phyloP scores from a whole-genome alignment of 2,329 filamentous ascomycete species.

The Fragosphaeria purpurea region DNA sequence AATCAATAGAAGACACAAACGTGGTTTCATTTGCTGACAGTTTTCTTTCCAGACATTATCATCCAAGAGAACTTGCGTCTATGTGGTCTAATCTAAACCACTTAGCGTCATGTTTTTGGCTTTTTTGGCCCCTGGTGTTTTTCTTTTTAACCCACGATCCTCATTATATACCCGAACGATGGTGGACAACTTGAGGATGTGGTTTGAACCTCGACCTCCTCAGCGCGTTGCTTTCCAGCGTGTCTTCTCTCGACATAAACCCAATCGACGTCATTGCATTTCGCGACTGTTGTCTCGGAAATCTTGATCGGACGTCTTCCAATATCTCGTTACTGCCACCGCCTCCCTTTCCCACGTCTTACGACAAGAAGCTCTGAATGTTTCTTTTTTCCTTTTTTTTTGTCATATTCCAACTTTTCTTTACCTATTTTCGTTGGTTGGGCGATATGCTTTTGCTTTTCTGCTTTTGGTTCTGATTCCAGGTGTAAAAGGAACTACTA shows the following conservation, averaged over 20 bases:
- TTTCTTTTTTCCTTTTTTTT: conserved; percentile 9
- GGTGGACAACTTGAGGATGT: conserved; percentile 3
- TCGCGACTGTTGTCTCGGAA: too few species aligned
- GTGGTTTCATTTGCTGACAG: too few species aligned
- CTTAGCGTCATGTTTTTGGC: conserved; percentile 3
- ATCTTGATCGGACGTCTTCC: background rate
- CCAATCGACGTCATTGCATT: too few species aligned
- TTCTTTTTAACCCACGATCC: background rate
- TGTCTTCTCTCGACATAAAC: too few species aligned
- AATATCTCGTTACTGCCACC: background rate
- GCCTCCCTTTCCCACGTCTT: conserved; percentile 17
- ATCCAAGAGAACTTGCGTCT: conserved; percentile 94
- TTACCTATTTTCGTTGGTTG: conserved; percentile 6
- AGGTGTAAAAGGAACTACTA: background rate
- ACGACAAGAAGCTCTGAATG: conserved; percentile 20
- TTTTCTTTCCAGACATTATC: conserved; percentile 71
- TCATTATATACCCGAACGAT: conserved; percentile 11
- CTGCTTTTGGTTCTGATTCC: conserved; percentile 1
- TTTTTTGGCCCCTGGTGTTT: background rate
- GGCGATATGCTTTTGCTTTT: conserved; percentile 2
- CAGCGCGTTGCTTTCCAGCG: too few species aligned
- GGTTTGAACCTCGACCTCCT: background rate
- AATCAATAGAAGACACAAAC: too few species aligned
- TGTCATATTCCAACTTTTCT: background rate
- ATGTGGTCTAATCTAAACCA: conserved; percentile 16